Conservation (phyloP, 306 rosid species). For the Cicer pinnatifidum region DNA sequence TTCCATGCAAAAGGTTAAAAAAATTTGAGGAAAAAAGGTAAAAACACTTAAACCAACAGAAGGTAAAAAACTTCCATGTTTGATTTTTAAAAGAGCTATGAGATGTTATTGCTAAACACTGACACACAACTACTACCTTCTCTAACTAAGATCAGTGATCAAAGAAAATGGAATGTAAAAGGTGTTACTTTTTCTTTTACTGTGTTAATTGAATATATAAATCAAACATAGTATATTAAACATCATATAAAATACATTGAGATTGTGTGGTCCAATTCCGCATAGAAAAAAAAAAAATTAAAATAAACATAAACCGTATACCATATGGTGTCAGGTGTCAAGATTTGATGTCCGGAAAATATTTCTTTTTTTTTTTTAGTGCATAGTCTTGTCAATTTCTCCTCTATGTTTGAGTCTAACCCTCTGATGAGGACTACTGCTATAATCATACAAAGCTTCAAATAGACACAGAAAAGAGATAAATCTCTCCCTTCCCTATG, state of each 20-base stretch:
- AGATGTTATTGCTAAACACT: slow-evolving; percentile 36
- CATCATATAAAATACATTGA: too few relatives aligned
- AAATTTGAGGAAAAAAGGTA: background rate
- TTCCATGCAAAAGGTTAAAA: slow-evolving; percentile 20
- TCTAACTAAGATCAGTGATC: slow-evolving; percentile 2
- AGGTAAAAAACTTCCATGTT: slow-evolving; percentile 4
- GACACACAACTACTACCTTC: slow-evolving; percentile 42
- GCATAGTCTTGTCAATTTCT: slow-evolving; percentile 44
- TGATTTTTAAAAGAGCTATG: background rate
- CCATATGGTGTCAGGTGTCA: too few relatives aligned
- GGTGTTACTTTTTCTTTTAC: slow-evolving; percentile 15
- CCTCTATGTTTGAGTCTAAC: slow-evolving; percentile 32
- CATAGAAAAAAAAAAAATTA: too few relatives aligned
- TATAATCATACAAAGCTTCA: background rate
- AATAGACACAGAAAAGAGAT: background rate
- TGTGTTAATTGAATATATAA: background rate
- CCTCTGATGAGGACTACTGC: background rate
- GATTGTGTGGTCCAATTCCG: too few relatives aligned
- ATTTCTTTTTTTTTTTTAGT: too few relatives aligned
- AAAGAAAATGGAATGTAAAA: slow-evolving; percentile 20
- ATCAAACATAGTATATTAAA: too few relatives aligned
- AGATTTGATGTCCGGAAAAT: too few relatives aligned
- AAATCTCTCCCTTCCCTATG: slow-evolving; percentile 23
- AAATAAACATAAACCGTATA: too few relatives aligned
- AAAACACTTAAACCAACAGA: background rate